phyloP scores from a whole-genome alignment of 2,329 filamentous ascomycete genomes.

The Fusarium drepaniforme region DNA sequence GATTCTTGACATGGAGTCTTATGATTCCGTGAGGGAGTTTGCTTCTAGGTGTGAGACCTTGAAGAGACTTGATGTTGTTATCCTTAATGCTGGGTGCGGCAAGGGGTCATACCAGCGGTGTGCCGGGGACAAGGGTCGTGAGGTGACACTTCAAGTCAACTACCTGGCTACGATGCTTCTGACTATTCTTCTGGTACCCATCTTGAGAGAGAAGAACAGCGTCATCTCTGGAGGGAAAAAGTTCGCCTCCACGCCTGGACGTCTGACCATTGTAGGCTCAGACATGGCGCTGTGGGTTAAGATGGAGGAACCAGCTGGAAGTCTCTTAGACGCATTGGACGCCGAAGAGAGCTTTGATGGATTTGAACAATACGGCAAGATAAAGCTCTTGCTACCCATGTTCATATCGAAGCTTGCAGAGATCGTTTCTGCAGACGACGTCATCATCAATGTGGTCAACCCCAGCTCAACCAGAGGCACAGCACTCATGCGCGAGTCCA shows the following conservation, averaged over 20 bases:
- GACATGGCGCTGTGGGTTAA: slow-evolving; percentile 38
- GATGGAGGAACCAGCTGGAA: slow-evolving; percentile 22
- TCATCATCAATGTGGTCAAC: slow-evolving; percentile 1
- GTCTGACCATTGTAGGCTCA: slow-evolving; percentile 45
- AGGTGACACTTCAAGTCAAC: slow-evolving; percentile 10
- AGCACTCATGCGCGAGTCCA: not conserved
- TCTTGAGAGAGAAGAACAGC: not conserved
- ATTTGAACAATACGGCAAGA: not conserved
- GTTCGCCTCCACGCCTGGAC: slow-evolving; percentile 30
- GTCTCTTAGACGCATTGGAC: not conserved
- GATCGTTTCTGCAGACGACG: not conserved
- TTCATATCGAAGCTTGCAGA: slow-evolving; percentile 9
- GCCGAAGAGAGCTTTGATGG: not conserved
- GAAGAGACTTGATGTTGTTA: not conserved
- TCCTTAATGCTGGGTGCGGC: not conserved
- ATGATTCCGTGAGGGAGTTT: not conserved
- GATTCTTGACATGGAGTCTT: slow-evolving; percentile 22
- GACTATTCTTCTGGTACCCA: not conserved
- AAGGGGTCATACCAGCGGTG: not conserved
- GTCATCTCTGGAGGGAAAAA: slow-evolving; percentile 28
- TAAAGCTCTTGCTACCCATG: slow-evolving; percentile 2
- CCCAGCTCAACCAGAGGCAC: not conserved
- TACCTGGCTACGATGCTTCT: slow-evolving; percentile 8
- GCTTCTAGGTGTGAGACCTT: not conserved
- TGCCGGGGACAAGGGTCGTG: not conserved